These are phyloP conservation scores for Didymellaceae sp. DNA, from an alignment of 2,329 filamentous ascomycete genomes.

Conservation along the genomic window DNA sequence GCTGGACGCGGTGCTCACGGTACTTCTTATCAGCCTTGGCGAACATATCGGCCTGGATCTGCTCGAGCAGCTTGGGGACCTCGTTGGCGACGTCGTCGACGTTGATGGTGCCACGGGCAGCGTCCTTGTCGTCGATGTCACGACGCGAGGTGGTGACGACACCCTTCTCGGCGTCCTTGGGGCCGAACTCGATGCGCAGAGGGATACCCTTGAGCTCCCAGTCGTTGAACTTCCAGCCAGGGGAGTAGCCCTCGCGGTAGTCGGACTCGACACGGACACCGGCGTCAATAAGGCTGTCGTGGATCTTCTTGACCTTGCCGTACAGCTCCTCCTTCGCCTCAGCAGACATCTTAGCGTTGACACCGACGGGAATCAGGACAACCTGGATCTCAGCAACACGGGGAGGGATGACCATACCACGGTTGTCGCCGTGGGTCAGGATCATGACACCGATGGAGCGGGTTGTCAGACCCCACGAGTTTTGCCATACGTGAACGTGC, in stretches of 20 bases:
- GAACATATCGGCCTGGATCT: slow-evolving; percentile 85
- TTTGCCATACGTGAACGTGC: slow-evolving; percentile 93
- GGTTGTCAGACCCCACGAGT: slow-evolving; percentile 98
- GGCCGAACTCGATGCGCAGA: slow-evolving; percentile 91
- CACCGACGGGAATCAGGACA: slow-evolving; percentile 88
- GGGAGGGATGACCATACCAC: slow-evolving; percentile 91
- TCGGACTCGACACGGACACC: slow-evolving; percentile 83
- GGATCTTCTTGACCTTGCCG: slow-evolving; percentile 75
- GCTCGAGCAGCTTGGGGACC: slow-evolving; percentile 82
- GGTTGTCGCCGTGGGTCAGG: slow-evolving; percentile 96
- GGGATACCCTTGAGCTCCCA: slow-evolving; percentile 98
- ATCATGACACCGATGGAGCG: slow-evolving; percentile 98
- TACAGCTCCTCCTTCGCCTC: slow-evolving; percentile 80
- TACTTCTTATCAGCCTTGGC: slow-evolving; percentile 78
- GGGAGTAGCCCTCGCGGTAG: slow-evolving; percentile 84
- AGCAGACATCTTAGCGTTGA: slow-evolving; percentile 72
- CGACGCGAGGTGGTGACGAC: slow-evolving; percentile 86
- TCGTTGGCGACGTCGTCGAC: slow-evolving; percentile 75
- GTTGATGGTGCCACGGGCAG: slow-evolving; percentile 67
- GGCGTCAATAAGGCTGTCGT: slow-evolving; percentile 70
- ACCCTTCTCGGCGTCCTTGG: slow-evolving; percentile 86
- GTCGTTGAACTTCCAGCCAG: slow-evolving; percentile 98
- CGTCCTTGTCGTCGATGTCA: slow-evolving; percentile 77
- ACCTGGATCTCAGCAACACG: slow-evolving; percentile 86
- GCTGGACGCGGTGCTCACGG: slow-evolving; percentile 77